A percentile compares a stretch with the other conserved stretches of the same genome.
These are phyloP conservation scores for Omphalea diandra DNA, from an alignment of 441 rosid species.

Conservation along the genomic window DNA sequence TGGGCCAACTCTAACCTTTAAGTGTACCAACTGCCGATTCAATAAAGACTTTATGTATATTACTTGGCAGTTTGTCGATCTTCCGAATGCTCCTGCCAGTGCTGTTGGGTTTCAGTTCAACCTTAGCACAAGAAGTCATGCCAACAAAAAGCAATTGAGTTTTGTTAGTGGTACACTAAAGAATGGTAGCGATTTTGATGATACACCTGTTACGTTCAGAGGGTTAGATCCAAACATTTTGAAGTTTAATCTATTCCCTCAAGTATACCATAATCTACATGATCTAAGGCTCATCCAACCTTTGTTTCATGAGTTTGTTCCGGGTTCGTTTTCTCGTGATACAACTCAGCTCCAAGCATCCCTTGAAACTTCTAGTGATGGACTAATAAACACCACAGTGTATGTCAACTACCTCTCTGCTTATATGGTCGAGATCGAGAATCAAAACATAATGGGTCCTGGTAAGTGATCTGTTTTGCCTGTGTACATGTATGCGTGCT, in stretches of 20 bases:
- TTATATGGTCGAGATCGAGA: constrained; percentile 77
- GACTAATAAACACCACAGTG: constrained; percentile 77
- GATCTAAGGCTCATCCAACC: constrained; percentile 85
- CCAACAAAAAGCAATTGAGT: constrained; percentile 56
- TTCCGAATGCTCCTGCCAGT: constrained; percentile 73
- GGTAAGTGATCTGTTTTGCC: constrained; percentile 51
- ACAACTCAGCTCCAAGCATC: constrained; percentile 73
- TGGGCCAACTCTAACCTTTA: constrained; percentile 80
- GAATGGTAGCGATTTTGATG: constrained; percentile 63
- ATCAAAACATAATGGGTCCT: constrained; percentile 70
- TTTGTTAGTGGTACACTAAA: constrained; percentile 72
- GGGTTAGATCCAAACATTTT: constrained; percentile 66
- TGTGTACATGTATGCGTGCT: background rate
- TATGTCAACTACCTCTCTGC: constrained; percentile 79
- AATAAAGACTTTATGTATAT: constrained; percentile 56
- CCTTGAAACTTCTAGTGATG: constrained; percentile 57
- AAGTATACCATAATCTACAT: constrained; percentile 57
- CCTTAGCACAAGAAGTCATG: constrained; percentile 52
- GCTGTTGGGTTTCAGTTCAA: constrained; percentile 93
- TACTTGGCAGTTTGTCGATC: constrained; percentile 91
- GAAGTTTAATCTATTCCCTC: constrained; percentile 87
- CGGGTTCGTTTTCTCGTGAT: constrained; percentile 65
- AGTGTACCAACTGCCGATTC: constrained; percentile 64
- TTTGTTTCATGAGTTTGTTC: constrained; percentile 81
- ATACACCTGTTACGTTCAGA: constrained; percentile 78